Evolutionary conservation across 2,329 filamentous ascomycete species (phyloP).

Genomic region (Aspergillus nomiae): DNA sequence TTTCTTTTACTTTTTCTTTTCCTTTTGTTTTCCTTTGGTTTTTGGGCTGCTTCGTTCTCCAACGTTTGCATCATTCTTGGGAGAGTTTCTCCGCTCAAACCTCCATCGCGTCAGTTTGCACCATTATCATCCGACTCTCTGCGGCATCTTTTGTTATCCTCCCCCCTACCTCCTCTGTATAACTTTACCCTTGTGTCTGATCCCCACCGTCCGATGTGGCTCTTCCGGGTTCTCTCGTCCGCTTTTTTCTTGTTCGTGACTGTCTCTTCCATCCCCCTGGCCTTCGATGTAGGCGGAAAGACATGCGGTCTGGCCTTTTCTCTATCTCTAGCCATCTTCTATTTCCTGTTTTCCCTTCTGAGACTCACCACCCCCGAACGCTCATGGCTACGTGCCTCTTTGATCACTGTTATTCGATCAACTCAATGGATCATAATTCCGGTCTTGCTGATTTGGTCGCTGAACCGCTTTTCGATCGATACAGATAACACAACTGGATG

Average conservation of each 20-base stretch:
- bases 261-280: slow-evolving; percentile 92
- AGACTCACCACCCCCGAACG: slow-evolving; percentile 78
- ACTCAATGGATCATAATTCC: slow-evolving; percentile 88
- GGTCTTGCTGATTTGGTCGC: slow-evolving; percentile 85
- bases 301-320: slow-evolving; percentile 95
- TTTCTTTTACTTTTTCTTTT: neutral
- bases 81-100: neutral
- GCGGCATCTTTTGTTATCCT: neutral
- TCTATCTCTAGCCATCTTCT: slow-evolving; percentile 83
- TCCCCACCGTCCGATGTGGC: slow-evolving; percentile 65
- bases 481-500: slow-evolving; percentile 68
- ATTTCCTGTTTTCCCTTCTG: slow-evolving; percentile 81
- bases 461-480: slow-evolving; percentile 94
- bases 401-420: slow-evolving; percentile 69
- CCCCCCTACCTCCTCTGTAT: neutral
- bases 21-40: neutral
- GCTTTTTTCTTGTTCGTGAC: slow-evolving; percentile 86
- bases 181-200: slow-evolving; percentile 10
- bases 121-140: neutral
- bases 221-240: slow-evolving; percentile 78
- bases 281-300: slow-evolving; percentile 95
- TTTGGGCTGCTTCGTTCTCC: neutral
- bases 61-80: neutral
- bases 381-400: slow-evolving; percentile 72
- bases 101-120: slow-evolving; percentile 9